A percentile compares a stretch with the other conserved stretches of the same genome.
phyloP scores from a whole-genome alignment of 768 basidiomycete species.

The Tricholoma flavovirens region DNA sequence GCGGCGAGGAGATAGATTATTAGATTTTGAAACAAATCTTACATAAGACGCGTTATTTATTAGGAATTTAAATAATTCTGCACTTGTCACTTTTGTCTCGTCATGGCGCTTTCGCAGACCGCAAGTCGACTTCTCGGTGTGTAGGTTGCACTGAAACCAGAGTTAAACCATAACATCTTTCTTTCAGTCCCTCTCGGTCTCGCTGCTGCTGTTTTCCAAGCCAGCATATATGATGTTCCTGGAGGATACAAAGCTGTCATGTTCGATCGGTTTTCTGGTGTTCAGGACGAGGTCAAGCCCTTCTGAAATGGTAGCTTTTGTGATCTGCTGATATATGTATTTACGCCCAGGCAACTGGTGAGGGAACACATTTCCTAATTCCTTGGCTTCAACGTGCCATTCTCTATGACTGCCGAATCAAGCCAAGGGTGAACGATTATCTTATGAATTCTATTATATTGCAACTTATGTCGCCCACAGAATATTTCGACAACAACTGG shows the following conservation, averaged over 20 bases:
- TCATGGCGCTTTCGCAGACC: constrained; percentile 44
- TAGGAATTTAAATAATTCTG: not conserved
- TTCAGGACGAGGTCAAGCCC: constrained; percentile 62
- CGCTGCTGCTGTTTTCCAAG: constrained; percentile 37
- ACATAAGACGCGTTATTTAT: constrained; percentile 1
- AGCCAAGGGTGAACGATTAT: constrained; percentile 68
- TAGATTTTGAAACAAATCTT: constrained; percentile 8
- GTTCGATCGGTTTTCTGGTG: constrained; percentile 96
- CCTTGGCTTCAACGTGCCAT: constrained; percentile 97
- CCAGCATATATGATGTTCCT: constrained; percentile 71
- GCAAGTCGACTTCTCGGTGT: constrained; percentile 46
- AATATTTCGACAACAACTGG: constrained; percentile 99
- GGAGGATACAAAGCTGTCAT: constrained; percentile 93
- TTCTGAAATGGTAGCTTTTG: not conserved
- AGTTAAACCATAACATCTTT: not conserved
- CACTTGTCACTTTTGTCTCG: not conserved
- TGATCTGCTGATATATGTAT: constrained; percentile 4
- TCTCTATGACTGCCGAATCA: constrained; percentile 95
- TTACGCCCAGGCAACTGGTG: constrained; percentile 64
- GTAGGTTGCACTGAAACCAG: constrained; percentile 4
- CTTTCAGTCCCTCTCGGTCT: constrained; percentile 43
- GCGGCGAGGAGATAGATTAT: constrained; percentile 43
- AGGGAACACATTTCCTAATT: constrained; percentile 94
- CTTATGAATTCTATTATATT: not conserved
- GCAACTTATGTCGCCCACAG: constrained; percentile 32